Percentiles rank a stretch among this genome's conserved stretches.
These are phyloP conservation scores for Trifolium fragiferum DNA, from an alignment of 306 rosid species.

Conservation along the genomic window DNA sequence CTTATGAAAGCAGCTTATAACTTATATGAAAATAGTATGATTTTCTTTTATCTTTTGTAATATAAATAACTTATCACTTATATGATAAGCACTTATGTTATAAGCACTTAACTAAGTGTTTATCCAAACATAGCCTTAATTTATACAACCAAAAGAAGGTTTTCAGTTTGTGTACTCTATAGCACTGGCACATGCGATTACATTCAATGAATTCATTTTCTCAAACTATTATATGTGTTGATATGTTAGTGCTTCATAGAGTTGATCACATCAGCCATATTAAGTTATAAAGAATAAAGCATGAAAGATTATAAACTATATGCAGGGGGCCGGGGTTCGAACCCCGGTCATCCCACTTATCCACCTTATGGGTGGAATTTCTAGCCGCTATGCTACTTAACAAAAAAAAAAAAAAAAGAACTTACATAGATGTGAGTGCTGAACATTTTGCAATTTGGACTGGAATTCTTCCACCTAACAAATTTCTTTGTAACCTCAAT, in stretches of 20 bases:
- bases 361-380: too few relatives aligned
- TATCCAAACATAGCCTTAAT: not conserved
- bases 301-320: slow-evolving; percentile 17
- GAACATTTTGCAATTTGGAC: slow-evolving; percentile 67
- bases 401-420: too few relatives aligned
- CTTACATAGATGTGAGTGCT: slow-evolving; percentile 74
- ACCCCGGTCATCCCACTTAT: too few relatives aligned
- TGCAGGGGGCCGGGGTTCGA: too few relatives aligned
- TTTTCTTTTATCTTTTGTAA: not conserved
- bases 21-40: not conserved
- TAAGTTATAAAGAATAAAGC: slow-evolving; percentile 22
- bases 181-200: too few relatives aligned
- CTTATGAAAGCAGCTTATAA: not conserved
- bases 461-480: slow-evolving; percentile 78
- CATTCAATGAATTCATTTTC: too few relatives aligned
- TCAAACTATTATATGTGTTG: too few relatives aligned
- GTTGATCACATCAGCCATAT: too few relatives aligned
- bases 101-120: not conserved
- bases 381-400: too few relatives aligned
- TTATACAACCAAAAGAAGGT: too few relatives aligned
- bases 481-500: slow-evolving; percentile 78
- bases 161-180: too few relatives aligned
- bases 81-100: not conserved
- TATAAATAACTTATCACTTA: not conserved
- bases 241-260: too few relatives aligned